Percentiles rank a stretch among this genome's conserved stretches.
phyloP scores from a whole-genome alignment of 2,329 filamentous ascomycete genomes.

The Aspergillus clavatus region DNA sequence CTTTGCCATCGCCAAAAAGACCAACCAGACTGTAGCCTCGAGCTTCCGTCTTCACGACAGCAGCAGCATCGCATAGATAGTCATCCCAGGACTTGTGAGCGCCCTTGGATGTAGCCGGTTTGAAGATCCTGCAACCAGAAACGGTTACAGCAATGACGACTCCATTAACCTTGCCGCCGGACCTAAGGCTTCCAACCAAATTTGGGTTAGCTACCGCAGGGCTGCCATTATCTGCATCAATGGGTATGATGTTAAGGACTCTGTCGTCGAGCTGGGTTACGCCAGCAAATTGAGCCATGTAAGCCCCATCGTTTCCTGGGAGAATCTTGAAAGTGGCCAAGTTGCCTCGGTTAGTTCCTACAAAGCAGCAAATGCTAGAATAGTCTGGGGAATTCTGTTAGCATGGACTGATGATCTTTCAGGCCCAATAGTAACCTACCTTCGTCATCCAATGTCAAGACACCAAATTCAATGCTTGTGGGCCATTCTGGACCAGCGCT shows the following conservation, averaged over 20 bases:
- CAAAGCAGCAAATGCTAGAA: constrained; percentile 88
- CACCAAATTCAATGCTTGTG: constrained; percentile 80
- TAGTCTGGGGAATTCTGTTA: constrained; percentile 54
- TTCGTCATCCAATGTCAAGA: constrained; percentile 90
- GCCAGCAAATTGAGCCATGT: constrained; percentile 68
- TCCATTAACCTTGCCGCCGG: constrained; percentile 71
- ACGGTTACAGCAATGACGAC: constrained; percentile 71
- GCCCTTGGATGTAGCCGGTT: constrained; percentile 78
- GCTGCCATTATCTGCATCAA: constrained; percentile 71
- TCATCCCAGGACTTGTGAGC: constrained; percentile 87
- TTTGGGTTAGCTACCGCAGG: constrained; percentile 70
- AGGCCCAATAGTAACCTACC: constrained; percentile 37
- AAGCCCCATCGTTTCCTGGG: constrained; percentile 64
- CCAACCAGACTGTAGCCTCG: constrained; percentile 75
- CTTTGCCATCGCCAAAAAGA: constrained; percentile 75
- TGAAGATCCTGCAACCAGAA: constrained; percentile 78
- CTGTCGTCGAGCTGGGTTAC: constrained; percentile 60
- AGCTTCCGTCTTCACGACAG: constrained; percentile 68
- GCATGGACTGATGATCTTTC: neutral
- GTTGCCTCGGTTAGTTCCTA: constrained; percentile 80
- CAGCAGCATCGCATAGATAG: constrained; percentile 73
- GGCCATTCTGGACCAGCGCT: constrained; percentile 63
- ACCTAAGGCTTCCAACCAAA: constrained; percentile 70
- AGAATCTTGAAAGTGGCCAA: constrained; percentile 87
- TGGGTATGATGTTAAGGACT: constrained; percentile 72